These are phyloP conservation scores for Fusarium mundagurra DNA, from an alignment of 2,329 filamentous ascomycete species.

Conservation along the genomic window DNA sequence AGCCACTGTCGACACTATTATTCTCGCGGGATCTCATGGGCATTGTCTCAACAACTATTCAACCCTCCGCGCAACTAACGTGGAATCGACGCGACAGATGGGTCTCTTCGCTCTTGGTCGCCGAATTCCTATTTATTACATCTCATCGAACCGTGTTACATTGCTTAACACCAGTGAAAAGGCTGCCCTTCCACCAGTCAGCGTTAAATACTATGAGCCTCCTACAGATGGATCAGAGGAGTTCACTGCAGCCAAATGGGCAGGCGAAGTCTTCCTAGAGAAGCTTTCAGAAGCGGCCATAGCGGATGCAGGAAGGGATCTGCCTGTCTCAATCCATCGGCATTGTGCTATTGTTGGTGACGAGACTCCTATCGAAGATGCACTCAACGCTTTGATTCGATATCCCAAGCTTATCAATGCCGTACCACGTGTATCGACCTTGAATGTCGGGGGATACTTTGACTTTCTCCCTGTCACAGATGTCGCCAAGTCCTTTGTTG, in stretches of 20 bases:
- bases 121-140: neutral
- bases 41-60: constrained; percentile 1
- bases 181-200: neutral
- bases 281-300: neutral
- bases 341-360: neutral
- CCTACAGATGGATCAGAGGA: neutral
- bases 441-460: neutral
- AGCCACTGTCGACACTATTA: neutral
- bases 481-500: neutral
- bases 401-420: neutral
- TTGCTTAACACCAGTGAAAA: neutral
- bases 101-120: neutral
- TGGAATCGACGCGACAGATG: neutral
- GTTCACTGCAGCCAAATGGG: neutral
- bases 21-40: neutral
- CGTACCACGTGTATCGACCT: neutral
- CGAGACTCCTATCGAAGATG: neutral
- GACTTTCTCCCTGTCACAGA: neutral
- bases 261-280: neutral
- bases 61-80: neutral
- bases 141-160: neutral
- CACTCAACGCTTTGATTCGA: neutral
- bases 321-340: neutral
- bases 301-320: accelerated
- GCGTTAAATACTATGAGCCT: neutral